Evolutionary conservation across 2,329 filamentous ascomycete species (phyloP), one percentile per base, ranked within the genome.

Genomic region (Piedraia hortae): DNA sequence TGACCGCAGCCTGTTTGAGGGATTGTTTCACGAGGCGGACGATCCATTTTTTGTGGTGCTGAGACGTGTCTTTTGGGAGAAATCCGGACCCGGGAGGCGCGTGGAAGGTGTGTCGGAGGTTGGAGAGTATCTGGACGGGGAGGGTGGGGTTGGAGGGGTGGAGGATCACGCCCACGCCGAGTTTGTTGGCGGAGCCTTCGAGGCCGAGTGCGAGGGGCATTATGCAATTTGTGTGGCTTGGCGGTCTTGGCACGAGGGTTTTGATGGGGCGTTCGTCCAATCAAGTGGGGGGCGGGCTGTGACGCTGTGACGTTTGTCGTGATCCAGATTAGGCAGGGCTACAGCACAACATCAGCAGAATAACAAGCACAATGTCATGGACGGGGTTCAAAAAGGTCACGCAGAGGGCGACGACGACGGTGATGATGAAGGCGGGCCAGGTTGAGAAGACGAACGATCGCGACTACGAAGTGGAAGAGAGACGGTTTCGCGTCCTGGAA

Each of bases 371-470:
- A 30, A 71, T 71, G 65, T 70, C 65, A 48, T 71, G 65, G 42
- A 36, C 37, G 29, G 42, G 42, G 27, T 44, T 44, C 38, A 45
- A 45, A 32, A 44, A 43, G 23, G 21, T 15, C 15, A 26, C 21
- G 15, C 16, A 7, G 10, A 17, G 85, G 54, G 82, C 82, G 39
- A 91, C 82, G 50, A 97, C 88, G 53, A 80, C 91, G 67, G 82
- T 93, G 31, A 91, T 97, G 77, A 93, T 97, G 82, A 97, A 97
- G 62, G 89, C 80, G 26, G 75, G 85, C 28, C 85, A 93, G 54
- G 88, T 97, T 38, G 85, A 97, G 51, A 82, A 85, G 53, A 97
- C 85, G 12, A 91, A 82, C 46, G 85, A 97, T 52, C 75, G 88
- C 35, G 85, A 93, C 46, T 97, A 93, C 48, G 85, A 93, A 50